Base-by-base conservation (phyloP, 768 basidiomycete species). In the Tulasnella sp. region DNA sequence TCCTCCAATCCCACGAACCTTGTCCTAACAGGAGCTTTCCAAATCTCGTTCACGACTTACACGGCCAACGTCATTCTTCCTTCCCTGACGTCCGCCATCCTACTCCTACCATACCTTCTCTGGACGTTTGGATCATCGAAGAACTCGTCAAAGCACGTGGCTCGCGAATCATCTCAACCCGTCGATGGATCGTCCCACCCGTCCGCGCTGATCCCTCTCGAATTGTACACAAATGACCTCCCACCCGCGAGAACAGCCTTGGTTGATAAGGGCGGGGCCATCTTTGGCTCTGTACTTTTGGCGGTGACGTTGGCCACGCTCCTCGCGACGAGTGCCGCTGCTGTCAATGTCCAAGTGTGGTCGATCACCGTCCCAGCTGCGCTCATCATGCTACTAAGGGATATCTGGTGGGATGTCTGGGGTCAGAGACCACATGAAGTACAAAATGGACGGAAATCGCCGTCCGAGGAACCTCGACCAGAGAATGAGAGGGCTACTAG, bases 1-100 rank as follows among this genome's bases (percentile, higher is more conserved):
- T 85, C 91, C 1, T 87, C 86, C 0, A 98, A 97, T 68, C 91
- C 89, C 1, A 98, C 95, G 1, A 98, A 97, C 67, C 84, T 96
- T 21, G 86, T 98, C 49, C 82, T 96, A 23, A 87, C 89, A 51
- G 90, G 89, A 55, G 89, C 90, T 0, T 92, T 96, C 68, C 68
- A 74, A 3, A 77, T 95, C 48, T 84, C 86, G 51, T 88, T 88
- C 63, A 78, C 72, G 8, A 80, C 81, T 0, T 93, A 86, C 71
- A 88, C 86, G 0, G 86, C 85, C 0, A 91, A 91, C 71, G 81
- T 86, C 15, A 84, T 88, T 51, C 73, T 94, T 11, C 90, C 92
- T 0, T 87, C 91, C 66, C 68, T 94, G 27, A 87, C 84, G 67
- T 82, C 82, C 58, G 62, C 75, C n/a, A 76, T 84, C 29, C 75